Evolutionary conservation across 116 monocot species (phyloP).

Genomic region (Trichopus zeylanicus): DNA sequence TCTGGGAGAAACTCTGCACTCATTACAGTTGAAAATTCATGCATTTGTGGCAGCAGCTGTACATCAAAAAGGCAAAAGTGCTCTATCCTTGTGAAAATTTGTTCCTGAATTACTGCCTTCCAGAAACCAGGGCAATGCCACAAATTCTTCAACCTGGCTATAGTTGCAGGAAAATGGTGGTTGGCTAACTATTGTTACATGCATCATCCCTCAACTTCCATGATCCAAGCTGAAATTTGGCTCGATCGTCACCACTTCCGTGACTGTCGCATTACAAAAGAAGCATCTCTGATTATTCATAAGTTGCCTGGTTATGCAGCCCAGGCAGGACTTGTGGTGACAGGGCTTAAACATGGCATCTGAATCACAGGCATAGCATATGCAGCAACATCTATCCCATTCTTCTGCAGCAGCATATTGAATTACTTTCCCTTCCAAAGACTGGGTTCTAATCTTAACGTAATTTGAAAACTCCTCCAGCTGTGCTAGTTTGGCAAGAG

Average conservation of each 20-base stretch:
- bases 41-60: neutral
- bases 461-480: constrained; percentile 58
- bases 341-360: constrained; percentile 82
- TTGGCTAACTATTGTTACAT: neutral
- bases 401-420: constrained; percentile 17
- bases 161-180: neutral
- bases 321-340: constrained; percentile 72
- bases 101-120: neutral
- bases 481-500: constrained; percentile 46
- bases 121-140: neutral
- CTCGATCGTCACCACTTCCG: constrained; percentile 31
- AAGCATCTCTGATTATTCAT: constrained; percentile 86
- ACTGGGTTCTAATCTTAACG: constrained; percentile 38
- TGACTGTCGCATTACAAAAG: constrained; percentile 87
- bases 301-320: constrained; percentile 88
- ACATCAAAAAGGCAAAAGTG: neutral
- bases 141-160: neutral
- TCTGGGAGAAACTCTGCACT: neutral
- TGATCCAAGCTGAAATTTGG: too few species aligned
- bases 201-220: neutral
- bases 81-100: neutral
- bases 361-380: constrained; percentile 61
- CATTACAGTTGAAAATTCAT: neutral
- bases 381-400: constrained; percentile 60
- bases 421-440: constrained; percentile 13